Conservation (phyloP, 495 filamentous ascomycete species). For the Astrothelium macrocarpum region DNA sequence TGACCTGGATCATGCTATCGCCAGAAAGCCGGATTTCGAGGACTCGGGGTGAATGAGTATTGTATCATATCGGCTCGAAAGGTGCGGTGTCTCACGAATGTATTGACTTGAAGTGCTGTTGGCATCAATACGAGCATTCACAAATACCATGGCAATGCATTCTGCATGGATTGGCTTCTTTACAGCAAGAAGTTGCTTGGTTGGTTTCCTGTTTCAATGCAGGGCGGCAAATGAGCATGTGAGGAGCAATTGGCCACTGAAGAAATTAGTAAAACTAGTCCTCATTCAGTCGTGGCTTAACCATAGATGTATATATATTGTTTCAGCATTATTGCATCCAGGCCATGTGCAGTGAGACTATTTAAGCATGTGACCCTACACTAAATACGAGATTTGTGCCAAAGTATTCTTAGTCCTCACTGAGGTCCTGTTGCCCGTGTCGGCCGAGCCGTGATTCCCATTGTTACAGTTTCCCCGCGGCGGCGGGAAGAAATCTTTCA, state of each 20-base stretch:
- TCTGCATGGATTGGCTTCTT: not conserved
- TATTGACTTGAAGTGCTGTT: not conserved
- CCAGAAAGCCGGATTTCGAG: not conserved
- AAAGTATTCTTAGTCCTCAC: too few relatives aligned
- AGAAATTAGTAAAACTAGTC: not conserved
- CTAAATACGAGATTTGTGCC: not conserved
- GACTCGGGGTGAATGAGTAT: not conserved
- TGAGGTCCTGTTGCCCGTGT: not conserved
- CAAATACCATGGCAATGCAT: not conserved
- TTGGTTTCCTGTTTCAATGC: not conserved
- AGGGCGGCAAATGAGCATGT: not conserved
- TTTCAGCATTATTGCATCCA: not conserved
- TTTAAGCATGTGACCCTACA: not conserved
- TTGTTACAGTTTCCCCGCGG: not conserved
- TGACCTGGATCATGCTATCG: not conserved
- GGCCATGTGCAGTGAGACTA: not conserved
- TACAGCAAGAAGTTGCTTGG: not conserved
- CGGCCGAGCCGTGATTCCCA: slow-evolving; percentile 2
- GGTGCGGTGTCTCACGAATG: not conserved
- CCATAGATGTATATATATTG: not conserved
- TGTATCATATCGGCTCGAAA: not conserved
- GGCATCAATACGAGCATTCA: not conserved
- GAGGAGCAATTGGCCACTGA: not conserved
- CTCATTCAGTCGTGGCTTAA: not conserved
- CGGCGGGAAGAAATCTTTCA: not conserved